These are phyloP conservation scores for Suhomyces chickasaworum DNA, from an alignment of 1,139 yeast species.

Conservation along the genomic window DNA sequence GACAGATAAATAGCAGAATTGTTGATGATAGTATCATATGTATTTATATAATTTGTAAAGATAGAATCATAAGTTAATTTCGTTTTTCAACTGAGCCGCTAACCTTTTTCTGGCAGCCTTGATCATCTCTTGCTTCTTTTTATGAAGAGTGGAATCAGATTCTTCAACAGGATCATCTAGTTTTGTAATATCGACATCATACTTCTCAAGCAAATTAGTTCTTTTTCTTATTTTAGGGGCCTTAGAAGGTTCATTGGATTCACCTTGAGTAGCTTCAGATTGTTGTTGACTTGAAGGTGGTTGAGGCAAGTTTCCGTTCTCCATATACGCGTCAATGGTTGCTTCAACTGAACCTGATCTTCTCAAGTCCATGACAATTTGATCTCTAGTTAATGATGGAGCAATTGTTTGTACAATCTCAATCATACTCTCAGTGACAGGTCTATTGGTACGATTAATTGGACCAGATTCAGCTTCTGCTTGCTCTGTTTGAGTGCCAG, in stretches of 20 bases:
- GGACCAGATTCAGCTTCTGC: slow-evolving; percentile 24
- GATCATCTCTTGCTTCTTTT: slow-evolving; percentile 46
- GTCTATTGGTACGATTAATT: slow-evolving; percentile 46
- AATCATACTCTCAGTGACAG: slow-evolving; percentile 77
- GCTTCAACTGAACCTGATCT: slow-evolving; percentile 78
- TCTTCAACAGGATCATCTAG: slow-evolving; percentile 20
- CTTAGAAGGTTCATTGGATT: background rate
- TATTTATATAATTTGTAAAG: background rate
- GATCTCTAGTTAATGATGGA: slow-evolving; percentile 70
- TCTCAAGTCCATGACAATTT: slow-evolving; percentile 64
- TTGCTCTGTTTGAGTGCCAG: slow-evolving; percentile 18
- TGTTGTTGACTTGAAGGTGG: slow-evolving; percentile 48
- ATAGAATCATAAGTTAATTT: slow-evolving; percentile 15
- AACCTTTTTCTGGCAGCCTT: slow-evolving; percentile 46
- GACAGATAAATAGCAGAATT: background rate
- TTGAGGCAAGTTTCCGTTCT: slow-evolving; percentile 63
- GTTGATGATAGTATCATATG: background rate
- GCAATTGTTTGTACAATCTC: slow-evolving; percentile 84
- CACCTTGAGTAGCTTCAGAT: background rate
- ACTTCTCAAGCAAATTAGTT: slow-evolving; percentile 41
- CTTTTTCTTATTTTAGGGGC: slow-evolving; percentile 1
- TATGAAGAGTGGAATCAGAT: slow-evolving; percentile 18
- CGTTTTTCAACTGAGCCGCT: slow-evolving; percentile 39
- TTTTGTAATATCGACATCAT: slow-evolving; percentile 23
- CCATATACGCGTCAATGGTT: slow-evolving; percentile 72